Percentiles rank a stretch among this genome's conserved stretches.
These are phyloP conservation scores for Saccharomycopsis fodiens DNA, from an alignment of 805 yeast species.

Conservation along the genomic window DNA sequence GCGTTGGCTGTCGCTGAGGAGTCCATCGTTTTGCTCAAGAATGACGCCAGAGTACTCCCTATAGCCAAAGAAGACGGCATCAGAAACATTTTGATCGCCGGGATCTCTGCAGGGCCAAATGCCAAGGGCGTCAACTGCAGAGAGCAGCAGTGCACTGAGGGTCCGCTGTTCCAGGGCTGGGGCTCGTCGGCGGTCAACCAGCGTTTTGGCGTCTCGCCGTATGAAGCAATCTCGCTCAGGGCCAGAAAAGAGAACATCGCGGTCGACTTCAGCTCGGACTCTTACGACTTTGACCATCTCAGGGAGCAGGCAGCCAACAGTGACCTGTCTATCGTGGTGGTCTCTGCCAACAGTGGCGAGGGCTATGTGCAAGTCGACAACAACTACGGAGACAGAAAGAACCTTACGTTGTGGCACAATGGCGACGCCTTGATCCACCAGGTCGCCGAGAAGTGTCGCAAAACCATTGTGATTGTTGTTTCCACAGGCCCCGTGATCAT, in stretches of 20 bases:
- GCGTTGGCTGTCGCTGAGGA: slow-evolving; percentile 50
- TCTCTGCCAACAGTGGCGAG: slow-evolving; percentile 49
- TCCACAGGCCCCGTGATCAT: slow-evolving; percentile 54
- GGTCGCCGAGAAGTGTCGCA: slow-evolving; percentile 42
- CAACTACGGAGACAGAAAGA: slow-evolving; percentile 51
- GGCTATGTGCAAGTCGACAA: slow-evolving; percentile 51
- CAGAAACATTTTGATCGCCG: slow-evolving; percentile 37
- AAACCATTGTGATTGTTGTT: slow-evolving; percentile 52
- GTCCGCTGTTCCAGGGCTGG: slow-evolving; percentile 54
- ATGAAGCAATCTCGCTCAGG: slow-evolving; percentile 42
- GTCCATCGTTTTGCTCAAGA: slow-evolving; percentile 49
- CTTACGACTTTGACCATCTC: slow-evolving; percentile 37
- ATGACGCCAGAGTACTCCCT: slow-evolving; percentile 45
- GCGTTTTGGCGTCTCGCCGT: slow-evolving; percentile 51
- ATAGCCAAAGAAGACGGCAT: slow-evolving; percentile 31
- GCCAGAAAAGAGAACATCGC: slow-evolving; percentile 40
- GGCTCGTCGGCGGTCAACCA: slow-evolving; percentile 55
- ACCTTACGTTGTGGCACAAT: slow-evolving; percentile 47
- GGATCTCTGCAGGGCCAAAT: slow-evolving; percentile 44
- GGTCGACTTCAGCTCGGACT: slow-evolving; percentile 38
- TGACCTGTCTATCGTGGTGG: slow-evolving; percentile 49
- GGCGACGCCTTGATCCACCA: slow-evolving; percentile 46
- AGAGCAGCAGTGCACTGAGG: slow-evolving; percentile 46
- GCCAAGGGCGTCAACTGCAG: slow-evolving; percentile 46
- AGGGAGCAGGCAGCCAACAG: slow-evolving; percentile 40